Percentiles rank a stretch among this genome's conserved stretches.
phyloP scores from a whole-genome alignment of 1,284 basidiomycete species.

The Retiboletus fuscus region DNA sequence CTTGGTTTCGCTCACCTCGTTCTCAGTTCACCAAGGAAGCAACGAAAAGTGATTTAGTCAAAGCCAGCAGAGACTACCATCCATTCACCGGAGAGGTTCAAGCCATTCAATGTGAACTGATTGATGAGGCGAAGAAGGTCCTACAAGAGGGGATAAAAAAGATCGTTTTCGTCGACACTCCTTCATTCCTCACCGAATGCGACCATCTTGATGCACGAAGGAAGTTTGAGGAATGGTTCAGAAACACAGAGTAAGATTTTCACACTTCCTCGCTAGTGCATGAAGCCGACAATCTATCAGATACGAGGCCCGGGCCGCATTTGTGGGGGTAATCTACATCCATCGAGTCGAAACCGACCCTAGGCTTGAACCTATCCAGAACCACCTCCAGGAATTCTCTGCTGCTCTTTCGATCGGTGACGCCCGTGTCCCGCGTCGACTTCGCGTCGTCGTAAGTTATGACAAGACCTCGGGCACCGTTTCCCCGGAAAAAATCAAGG shows the following conservation, averaged over 20 bases:
- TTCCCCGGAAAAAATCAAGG: constrained; percentile 16
- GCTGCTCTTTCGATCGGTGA: background rate
- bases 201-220: constrained; percentile 19
- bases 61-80: constrained; percentile 25
- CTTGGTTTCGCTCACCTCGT: constrained; percentile 2
- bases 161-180: constrained; percentile 39
- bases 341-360: constrained; percentile 41
- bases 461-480: constrained; percentile 28
- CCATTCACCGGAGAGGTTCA: constrained; percentile 31
- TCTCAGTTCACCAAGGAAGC: constrained; percentile 34
- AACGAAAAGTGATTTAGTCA: constrained; percentile 22
- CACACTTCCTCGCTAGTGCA: background rate
- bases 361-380: constrained; percentile 21
- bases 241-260: constrained; percentile 4
- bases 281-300: constrained; percentile 16
- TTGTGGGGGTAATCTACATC: constrained; percentile 37
- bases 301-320: constrained; percentile 8
- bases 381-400: constrained; percentile 19
- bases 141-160: constrained; percentile 15
- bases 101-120: constrained; percentile 36
- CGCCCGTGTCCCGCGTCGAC: background rate
- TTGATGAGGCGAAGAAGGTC: constrained; percentile 28
- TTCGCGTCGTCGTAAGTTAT: constrained; percentile 30
- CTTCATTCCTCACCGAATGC: constrained; percentile 36
- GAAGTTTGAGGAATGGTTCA: constrained; percentile 28